Conservation (phyloP, 2,329 filamentous ascomycete genomes). For the Apiospora sp. region DNA sequence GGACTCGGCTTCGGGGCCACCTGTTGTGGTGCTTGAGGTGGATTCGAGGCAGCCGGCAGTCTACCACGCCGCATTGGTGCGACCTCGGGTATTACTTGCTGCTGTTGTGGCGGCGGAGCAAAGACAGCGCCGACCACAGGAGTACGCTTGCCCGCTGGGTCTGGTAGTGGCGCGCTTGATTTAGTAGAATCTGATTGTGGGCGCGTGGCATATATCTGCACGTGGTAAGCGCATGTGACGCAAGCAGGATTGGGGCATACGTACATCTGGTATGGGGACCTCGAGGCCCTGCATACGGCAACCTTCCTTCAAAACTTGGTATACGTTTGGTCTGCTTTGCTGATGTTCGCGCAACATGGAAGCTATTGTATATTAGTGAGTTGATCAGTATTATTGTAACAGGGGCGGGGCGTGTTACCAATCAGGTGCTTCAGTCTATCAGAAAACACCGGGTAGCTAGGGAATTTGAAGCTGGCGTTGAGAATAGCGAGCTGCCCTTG, state of each 20-base stretch:
- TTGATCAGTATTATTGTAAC: slow-evolving; percentile 27
- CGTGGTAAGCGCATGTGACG: slow-evolving; percentile 31
- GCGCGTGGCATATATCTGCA: slow-evolving; percentile 75
- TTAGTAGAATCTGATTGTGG: slow-evolving; percentile 68
- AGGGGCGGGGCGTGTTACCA: slow-evolving; percentile 60
- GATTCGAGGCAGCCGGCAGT: slow-evolving; percentile 64
- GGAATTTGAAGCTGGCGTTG: slow-evolving; percentile 94
- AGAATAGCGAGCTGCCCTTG: slow-evolving; percentile 97
- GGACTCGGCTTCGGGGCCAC: slow-evolving; percentile 62
- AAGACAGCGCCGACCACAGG: slow-evolving; percentile 82
- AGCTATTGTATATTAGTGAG: slow-evolving; percentile 55
- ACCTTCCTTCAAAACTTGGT: slow-evolving; percentile 86
- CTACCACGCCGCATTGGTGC: slow-evolving; percentile 92
- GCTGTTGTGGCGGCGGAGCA: slow-evolving; percentile 74
- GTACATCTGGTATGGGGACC: slow-evolving; percentile 87
- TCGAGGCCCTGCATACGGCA: slow-evolving; percentile 89
- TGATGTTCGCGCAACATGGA: slow-evolving; percentile 92
- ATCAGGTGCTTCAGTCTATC: slow-evolving; percentile 90
- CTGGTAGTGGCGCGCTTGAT: slow-evolving; percentile 58
- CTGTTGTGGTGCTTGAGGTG: slow-evolving; percentile 46
- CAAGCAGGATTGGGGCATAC: slow-evolving; percentile 41
- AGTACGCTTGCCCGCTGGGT: slow-evolving; percentile 59
- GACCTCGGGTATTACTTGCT: slow-evolving; percentile 83
- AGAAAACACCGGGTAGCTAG: slow-evolving; percentile 87
- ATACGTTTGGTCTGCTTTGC: slow-evolving; percentile 84